Percentiles rank a stretch among this genome's conserved stretches.
Evolutionary conservation across 202 grass and related monocot genomes (phyloP).

Genomic region (Schoenoplectus tabernaemontani): DNA sequence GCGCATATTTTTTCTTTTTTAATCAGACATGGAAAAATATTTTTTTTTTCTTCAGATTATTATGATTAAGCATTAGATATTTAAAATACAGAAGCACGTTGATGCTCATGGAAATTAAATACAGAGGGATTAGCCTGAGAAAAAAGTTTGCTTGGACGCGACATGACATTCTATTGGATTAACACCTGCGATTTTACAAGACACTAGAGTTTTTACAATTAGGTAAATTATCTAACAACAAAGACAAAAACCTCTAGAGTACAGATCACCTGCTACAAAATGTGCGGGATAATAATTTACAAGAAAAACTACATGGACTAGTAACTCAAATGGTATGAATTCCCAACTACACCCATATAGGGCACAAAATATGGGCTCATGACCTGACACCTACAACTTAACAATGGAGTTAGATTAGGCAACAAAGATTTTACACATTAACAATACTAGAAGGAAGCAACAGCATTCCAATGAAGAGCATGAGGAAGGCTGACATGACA

Average conservation of each 20-base stretch:
- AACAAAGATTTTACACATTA: neutral
- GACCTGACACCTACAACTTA: neutral
- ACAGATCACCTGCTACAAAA: constrained; percentile 1
- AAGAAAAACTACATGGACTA: neutral
- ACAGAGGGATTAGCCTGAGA: neutral
- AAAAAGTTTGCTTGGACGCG: neutral
- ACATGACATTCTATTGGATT: neutral
- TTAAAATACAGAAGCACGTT: no score
- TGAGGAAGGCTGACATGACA: constrained; percentile 29
- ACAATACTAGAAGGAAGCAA: constrained; percentile 15
- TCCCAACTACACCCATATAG: neutral
- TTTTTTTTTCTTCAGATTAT: no score
- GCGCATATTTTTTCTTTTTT: no score
- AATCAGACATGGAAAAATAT: no score
- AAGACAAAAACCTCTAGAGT: neutral
- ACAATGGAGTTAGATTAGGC: constrained; percentile 12
- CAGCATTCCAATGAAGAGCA: constrained; percentile 36
- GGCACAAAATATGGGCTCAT: neutral
- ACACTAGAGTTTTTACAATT: neutral
- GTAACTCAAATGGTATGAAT: neutral
- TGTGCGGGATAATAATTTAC: neutral
- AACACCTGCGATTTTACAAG: neutral
- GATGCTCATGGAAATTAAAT: no score
- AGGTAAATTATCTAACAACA: neutral
- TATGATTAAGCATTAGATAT: no score